Base-by-base conservation (phyloP, 306 rosid genomes). In the Neltuma alba region DNA sequence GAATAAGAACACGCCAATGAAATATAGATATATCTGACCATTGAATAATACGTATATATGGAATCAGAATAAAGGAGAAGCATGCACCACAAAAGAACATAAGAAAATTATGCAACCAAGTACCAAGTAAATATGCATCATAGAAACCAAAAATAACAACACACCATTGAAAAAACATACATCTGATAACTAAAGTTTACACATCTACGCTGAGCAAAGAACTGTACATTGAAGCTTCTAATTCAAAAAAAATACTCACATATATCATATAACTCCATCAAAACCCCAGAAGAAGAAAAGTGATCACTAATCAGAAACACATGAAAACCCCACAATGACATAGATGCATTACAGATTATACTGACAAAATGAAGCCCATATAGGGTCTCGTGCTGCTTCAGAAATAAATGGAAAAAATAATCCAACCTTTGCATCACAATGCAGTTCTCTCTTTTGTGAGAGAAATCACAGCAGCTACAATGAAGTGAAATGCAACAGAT, bases 1-100 rank as follows among this genome's bases (percentile, higher is more conserved):
- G 34, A 2, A 61, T 10, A 75, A 18, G 27, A 9, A 45, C 55
- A 76, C 50, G n/a, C 60, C 28, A 0, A 31, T 15, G 12, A 34
- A 20, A 67, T 10, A 37, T 1, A 37, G 7, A 38, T 27, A 38
- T 37, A 67, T 37, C 33, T 40, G 9, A 38, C 27, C 21, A 37
- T 10, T 34, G 11, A 34, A 65, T 38, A 54, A 21, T 38, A 20
- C 50, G 40, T 38, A 23, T 40, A 7, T n/a, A 38, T 7, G 6
- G 25, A 54, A 72, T 85, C 80, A 86, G 86, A 38, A 76, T 31
- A 66, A 55, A 31, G 70, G 72, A 83, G 47, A 52, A 74, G 66
- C 71, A n/a, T 40, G 3, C 37, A 20, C 41, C 66, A 62, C 76
- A 75, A 48, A 72, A 75, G 48, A 78, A 74, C 60, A 67, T 16